Evolutionary conservation across 1,284 basidiomycete genomes (phyloP).

Genomic region (Cronartium ribicola): DNA sequence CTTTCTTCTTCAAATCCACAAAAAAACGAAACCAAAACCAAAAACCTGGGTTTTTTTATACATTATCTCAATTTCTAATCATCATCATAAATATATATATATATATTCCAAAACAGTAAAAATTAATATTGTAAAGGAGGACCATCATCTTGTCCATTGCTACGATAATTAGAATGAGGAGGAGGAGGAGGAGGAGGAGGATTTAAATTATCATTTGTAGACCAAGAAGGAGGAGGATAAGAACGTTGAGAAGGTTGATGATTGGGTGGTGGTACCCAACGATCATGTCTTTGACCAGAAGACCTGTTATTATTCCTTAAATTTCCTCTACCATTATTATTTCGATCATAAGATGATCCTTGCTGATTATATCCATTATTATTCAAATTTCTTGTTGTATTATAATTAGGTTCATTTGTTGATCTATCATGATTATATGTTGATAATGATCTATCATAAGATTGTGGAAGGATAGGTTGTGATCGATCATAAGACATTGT

Average conservation of each 20-base stretch:
- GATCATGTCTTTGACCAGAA: background rate
- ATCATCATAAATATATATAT: background rate
- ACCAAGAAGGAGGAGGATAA: too few relatives aligned
- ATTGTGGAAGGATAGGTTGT: too few relatives aligned
- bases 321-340: background rate
- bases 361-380: background rate
- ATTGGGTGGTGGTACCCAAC: background rate
- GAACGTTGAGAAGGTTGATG: too few relatives aligned
- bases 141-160: slow-evolving; percentile 5
- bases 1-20: too few relatives aligned
- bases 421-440: background rate
- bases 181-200: background rate
- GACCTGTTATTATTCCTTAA: background rate
- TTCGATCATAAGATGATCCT: background rate
- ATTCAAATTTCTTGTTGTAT: background rate
- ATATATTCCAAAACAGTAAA: background rate
- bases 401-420: background rate
- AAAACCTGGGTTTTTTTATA: too few relatives aligned
- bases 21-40: too few relatives aligned
- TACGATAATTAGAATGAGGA: background rate
- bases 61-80: background rate
- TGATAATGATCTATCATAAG: background rate
- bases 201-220: too few relatives aligned
- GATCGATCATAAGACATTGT: background rate
- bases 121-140: background rate